Base-by-base conservation (phyloP, 176 grass and related monocot species). In the Aegilops umbellulata region DNA sequence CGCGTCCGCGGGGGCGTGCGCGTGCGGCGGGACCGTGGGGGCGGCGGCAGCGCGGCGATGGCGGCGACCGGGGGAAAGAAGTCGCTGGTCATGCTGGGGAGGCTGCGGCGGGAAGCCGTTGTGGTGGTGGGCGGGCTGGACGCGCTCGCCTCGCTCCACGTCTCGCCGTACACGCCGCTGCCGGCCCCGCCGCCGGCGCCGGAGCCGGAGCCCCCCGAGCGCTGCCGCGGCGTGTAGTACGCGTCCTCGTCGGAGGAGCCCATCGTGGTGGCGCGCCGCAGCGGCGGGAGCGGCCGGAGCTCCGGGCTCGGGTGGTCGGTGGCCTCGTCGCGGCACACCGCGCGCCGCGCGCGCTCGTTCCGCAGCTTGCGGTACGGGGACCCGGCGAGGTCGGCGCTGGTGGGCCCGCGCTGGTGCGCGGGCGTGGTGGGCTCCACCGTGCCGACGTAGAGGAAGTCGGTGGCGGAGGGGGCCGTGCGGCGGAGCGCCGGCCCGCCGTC, bases 341-440 rank as follows among this genome's bases (percentile, higher is more conserved):
- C 87, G 53, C 93, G 88, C 20, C 88, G 86, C 44, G 85, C 42
- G 26, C 91, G 85, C 65, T 95, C 95, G 79, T n/a, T 79, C 4
- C 91, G 79, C 30, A 95, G 87, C 87, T 97, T 97, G 65, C 89
- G 89, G 86, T 97, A 97, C 24, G 95, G 95, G 24, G 95, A 97
- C 15, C 95, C 95, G 13, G 86, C 88, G 65, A 90, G 63, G 14
- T 94, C 95, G 14, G 80, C 87, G 17, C 31, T 9, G 30, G 73
- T 85, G 8, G 87, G 82, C 22, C 88, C 76, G 55, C 78, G 74
- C 63, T 87, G 87, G 60, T 84, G 76, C n/a, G 86, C 81, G 9
- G 90, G 85, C n/a, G 89, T 87, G 46, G 78, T 39, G 62, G 90
- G 89, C 83, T 95, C 95, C 38, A 95, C 66, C 57, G 93, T 95